These are phyloP conservation scores for Suillus ampliporus DNA, from an alignment of 768 basidiomycete species.

Conservation along the genomic window DNA sequence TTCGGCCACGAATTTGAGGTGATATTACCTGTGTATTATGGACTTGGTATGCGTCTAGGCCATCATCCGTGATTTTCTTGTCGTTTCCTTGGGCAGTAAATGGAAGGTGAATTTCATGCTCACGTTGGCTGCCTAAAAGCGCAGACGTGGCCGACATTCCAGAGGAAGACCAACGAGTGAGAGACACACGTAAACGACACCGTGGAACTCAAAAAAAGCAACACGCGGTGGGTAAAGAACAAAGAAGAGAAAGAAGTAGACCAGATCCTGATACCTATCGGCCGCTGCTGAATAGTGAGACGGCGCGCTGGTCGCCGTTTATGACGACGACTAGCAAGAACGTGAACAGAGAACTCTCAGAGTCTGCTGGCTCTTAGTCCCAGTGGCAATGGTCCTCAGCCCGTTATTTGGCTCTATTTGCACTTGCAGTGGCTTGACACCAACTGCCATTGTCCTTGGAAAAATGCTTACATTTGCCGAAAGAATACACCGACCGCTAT, in stretches of 20 bases:
- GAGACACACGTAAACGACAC: slow-evolving; percentile 37
- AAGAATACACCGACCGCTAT: not conserved
- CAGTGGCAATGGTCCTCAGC: slow-evolving; percentile 1
- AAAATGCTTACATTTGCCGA: not conserved
- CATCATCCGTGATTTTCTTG: slow-evolving; percentile 58
- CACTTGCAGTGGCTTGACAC: not conserved
- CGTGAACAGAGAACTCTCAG: slow-evolving; percentile 35
- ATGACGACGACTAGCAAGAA: slow-evolving; percentile 38
- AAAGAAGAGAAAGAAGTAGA: slow-evolving; percentile 21
- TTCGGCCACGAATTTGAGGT: not conserved
- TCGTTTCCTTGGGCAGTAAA: slow-evolving; percentile 48
- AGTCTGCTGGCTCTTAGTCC: slow-evolving; percentile 14
- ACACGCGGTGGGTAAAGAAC: slow-evolving; percentile 23
- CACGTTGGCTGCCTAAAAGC: slow-evolving; percentile 47
- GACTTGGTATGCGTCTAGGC: slow-evolving; percentile 41
- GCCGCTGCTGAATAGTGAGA: slow-evolving; percentile 11
- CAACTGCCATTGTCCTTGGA: not conserved
- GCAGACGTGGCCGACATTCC: slow-evolving; percentile 47
- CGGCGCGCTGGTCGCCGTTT: slow-evolving; percentile 30
- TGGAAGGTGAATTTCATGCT: slow-evolving; percentile 39
- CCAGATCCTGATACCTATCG: slow-evolving; percentile 3
- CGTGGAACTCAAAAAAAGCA: slow-evolving; percentile 19
- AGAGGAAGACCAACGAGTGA: slow-evolving; percentile 44
- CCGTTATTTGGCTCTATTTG: slow-evolving; percentile 29
- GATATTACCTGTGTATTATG: slow-evolving; percentile 4